A percentile compares a stretch with the other conserved stretches of the same genome.
Conservation (phyloP, 78 protist species). For the Tieghemostelium lacteum region DNA sequence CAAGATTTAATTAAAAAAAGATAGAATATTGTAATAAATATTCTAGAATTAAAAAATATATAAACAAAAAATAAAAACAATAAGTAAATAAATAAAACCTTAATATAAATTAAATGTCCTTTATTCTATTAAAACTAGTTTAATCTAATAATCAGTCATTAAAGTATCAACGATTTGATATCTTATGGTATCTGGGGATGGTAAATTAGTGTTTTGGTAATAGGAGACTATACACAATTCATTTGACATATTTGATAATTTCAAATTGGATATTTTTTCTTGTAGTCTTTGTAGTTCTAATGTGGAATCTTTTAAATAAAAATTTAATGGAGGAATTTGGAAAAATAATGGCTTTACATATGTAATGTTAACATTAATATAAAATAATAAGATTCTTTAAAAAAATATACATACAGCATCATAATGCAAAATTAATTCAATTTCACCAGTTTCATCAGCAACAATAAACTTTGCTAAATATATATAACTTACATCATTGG, state of each 20-base stretch:
- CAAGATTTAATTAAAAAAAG: too few species aligned
- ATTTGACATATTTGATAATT: neutral
- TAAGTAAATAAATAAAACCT: too few species aligned
- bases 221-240: conserved; percentile 32
- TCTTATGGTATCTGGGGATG: conserved; percentile 23
- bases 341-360: too few species aligned
- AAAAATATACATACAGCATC: conserved; percentile 25
- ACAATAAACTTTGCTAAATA: conserved; percentile 19
- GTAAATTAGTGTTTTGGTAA: neutral
- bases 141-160: neutral
- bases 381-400: neutral
- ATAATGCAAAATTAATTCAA: conserved; percentile 1
- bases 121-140: too few species aligned
- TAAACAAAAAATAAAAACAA: too few species aligned
- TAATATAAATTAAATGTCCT: too few species aligned
- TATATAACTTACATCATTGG: neutral
- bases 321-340: conserved; percentile 3
- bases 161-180: conserved; percentile 57
- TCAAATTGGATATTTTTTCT: neutral
- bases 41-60: too few species aligned
- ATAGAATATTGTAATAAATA: too few species aligned
- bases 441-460: conserved; percentile 30
- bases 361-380: neutral
- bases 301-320: neutral
- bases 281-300: neutral